Percentiles rank a stretch among this genome's conserved stretches.
Conservation (phyloP, 768 basidiomycete species). For the Xerocomus spinulosus region DNA sequence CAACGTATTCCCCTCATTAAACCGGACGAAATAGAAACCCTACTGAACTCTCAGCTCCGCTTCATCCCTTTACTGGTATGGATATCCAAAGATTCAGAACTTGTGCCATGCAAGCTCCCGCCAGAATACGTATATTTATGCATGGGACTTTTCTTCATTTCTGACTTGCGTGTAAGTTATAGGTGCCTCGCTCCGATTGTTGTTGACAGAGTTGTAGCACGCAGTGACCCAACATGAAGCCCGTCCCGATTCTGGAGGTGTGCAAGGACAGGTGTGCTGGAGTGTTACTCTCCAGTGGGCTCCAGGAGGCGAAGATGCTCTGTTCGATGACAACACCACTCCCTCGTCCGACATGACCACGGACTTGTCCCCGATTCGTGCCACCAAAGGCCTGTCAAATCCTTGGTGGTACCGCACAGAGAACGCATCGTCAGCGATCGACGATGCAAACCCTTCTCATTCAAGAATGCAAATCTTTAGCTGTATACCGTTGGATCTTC, state of each 20-base stretch:
- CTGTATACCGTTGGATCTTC: slow-evolving; percentile 29
- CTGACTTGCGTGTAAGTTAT: slow-evolving; percentile 35
- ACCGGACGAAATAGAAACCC: slow-evolving; percentile 40
- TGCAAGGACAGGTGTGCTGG: slow-evolving; percentile 41
- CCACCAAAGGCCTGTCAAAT: slow-evolving; percentile 2
- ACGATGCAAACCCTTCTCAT: slow-evolving; percentile 13
- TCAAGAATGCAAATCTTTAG: slow-evolving; percentile 25
- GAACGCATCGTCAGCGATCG: not conserved
- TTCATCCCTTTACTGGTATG: slow-evolving; percentile 40
- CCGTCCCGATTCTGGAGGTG: not conserved
- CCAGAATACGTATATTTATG: slow-evolving; percentile 39
- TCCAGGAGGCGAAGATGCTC: slow-evolving; percentile 43
- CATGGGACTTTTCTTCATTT: slow-evolving; percentile 46
- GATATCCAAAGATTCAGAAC: slow-evolving; percentile 31
- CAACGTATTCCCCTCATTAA: slow-evolving; percentile 23
- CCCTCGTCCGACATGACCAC: not conserved
- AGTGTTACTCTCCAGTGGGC: slow-evolving; percentile 44
- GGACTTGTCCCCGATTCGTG: not conserved
- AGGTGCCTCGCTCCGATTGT: not conserved
- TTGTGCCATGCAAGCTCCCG: slow-evolving; percentile 25
- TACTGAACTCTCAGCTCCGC: slow-evolving; percentile 39
- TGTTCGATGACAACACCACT: slow-evolving; percentile 9
- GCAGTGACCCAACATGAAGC: not conserved
- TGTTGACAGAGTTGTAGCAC: slow-evolving; percentile 16
- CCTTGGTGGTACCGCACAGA: slow-evolving; percentile 26